A percentile compares a stretch with the other conserved stretches of the same genome.
phyloP scores from a whole-genome alignment of 495 filamentous ascomycete species.

The Aspergillus sclerotioniger region DNA sequence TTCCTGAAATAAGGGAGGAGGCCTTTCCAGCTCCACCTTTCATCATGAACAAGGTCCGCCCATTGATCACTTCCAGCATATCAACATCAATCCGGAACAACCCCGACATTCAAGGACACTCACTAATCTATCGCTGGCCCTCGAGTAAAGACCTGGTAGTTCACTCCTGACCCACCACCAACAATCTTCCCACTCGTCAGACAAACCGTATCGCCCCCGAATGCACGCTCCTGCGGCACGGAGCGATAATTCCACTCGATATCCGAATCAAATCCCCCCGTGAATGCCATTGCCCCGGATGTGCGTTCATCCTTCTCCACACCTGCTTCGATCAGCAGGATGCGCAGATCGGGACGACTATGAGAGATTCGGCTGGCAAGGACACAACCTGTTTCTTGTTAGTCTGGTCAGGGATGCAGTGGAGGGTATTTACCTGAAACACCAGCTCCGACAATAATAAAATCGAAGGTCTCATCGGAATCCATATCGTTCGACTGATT shows the following conservation, averaged over 20 bases:
- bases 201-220: background rate
- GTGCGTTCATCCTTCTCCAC: background rate
- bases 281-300: background rate
- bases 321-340: background rate
- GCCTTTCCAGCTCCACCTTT: background rate
- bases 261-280: background rate
- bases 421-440: background rate
- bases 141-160: slow-evolving; percentile 1
- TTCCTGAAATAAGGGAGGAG: slow-evolving; percentile 3
- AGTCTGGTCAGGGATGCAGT: background rate
- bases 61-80: background rate
- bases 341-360: background rate
- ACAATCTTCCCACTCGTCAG: slow-evolving; percentile 1
- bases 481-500: no score
- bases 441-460: background rate
- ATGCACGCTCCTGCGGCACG: background rate
- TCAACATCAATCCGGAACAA: background rate
- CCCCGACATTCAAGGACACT: background rate
- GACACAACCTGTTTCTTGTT: background rate
- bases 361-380: slow-evolving; percentile 1
- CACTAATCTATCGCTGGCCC: background rate
- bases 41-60: background rate
- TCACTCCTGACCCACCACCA: background rate
- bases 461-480: background rate
- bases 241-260: slow-evolving; percentile 3